Percentiles rank a stretch among this genome's conserved stretches.
These are phyloP conservation scores for Tilletia walkeri DNA, from an alignment of 1,284 basidiomycete genomes.

Conservation along the genomic window DNA sequence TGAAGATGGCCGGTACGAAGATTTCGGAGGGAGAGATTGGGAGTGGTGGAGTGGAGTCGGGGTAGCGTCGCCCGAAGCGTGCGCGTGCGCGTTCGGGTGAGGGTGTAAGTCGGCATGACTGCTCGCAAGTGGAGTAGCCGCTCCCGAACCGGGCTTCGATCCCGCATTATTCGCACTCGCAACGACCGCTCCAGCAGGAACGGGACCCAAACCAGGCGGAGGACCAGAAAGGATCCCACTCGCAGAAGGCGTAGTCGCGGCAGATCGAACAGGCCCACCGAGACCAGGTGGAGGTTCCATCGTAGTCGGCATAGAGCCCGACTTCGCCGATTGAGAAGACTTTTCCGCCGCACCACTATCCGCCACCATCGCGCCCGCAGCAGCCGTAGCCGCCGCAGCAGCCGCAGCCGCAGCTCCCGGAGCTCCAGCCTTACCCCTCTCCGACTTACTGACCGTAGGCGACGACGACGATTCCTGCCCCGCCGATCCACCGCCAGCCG, in stretches of 20 bases:
- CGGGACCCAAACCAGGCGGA: constrained; percentile 8
- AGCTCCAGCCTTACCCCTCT: too few relatives aligned
- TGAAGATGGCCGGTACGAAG: constrained; percentile 79
- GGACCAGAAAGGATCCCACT: neutral
- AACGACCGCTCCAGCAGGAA: neutral
- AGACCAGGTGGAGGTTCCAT: constrained; percentile 6
- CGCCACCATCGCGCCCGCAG: neutral
- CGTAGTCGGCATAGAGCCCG: neutral
- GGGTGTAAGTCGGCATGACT: constrained; percentile 17
- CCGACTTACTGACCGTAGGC: too few relatives aligned
- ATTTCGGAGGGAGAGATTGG: constrained; percentile 50
- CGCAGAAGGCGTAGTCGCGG: neutral
- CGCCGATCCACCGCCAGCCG: neutral
- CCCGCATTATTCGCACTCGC: neutral
- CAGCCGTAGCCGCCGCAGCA: neutral
- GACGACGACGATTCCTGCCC: neutral
- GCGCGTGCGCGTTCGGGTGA: constrained; percentile 9
- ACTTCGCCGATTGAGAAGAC: neutral
- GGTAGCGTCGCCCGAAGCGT: constrained; percentile 27
- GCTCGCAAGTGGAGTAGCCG: constrained; percentile 19
- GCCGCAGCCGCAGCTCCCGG: too few relatives aligned
- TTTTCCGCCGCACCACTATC: too few relatives aligned
- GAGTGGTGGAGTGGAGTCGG: constrained; percentile 58
- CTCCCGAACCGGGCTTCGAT: constrained; percentile 7
- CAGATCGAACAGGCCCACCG: neutral